Base-by-base conservation (phyloP, 2,329 filamentous ascomycete species). In the Huntiella omanensis region DNA sequence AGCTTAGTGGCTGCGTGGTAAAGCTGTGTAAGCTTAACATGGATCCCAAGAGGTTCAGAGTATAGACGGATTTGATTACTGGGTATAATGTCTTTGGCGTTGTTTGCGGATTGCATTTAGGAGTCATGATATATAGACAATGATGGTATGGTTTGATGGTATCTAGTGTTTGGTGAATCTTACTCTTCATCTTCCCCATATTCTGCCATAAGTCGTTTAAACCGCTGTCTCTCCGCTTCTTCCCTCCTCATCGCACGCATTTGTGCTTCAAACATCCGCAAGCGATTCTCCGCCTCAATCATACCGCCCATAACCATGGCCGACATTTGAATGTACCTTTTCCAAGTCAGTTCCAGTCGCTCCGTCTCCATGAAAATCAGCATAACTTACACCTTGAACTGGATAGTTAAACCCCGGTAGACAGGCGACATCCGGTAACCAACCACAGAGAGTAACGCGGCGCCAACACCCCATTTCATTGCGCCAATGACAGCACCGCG, bases 1-100 rank as follows among this genome's bases (percentile, higher is more conserved):
- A 98, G 62, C 70, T 98, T 40, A 92, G 85, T 57, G 91, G 88
- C 8, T 96, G 88, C 59, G 72, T 98, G 16, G 86, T 84, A 12
- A 79, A 88, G 55, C 68, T 98, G 48, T 91, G 85, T 65, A 93
- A 82, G 68, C 79, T 96, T 60, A 95, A 95, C 62, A 96, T 98
- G 88, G 83, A 93, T 57, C 82, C 85, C 3, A 79, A 82, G 59
- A 71, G 81, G 51, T 95, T 95, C 58, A 68, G 69, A 54, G 52
- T n/a, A 16, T 49, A 36, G 40, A 37, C 16, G 8, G 12, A 8
- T n/a, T n/a, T 15, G 37, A 28, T 28, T 28, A 28, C 22, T 28
- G 22, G 22, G 22, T 28, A 28, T 28, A 28, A 28, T 28, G 22
- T 28, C 22, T 28, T 28, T 28, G 22, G 22, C 22, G 22, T 28